phyloP scores from a whole-genome alignment of 306 rosid species.

The Psophocarpus tetragonolobus region DNA sequence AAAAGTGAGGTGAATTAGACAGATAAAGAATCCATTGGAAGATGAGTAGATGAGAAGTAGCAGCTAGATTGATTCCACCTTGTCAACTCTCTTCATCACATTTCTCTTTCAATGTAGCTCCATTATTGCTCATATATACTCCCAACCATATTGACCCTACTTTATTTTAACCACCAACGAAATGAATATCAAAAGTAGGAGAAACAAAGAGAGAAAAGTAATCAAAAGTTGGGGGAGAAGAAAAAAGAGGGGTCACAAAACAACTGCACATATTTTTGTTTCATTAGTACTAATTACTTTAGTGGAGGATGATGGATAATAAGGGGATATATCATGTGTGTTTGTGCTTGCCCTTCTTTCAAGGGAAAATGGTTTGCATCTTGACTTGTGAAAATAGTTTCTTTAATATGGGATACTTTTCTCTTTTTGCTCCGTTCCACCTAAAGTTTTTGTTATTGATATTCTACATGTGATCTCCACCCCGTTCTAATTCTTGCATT shows the following conservation, averaged over 20 bases:
- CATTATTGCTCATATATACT: constrained; percentile 60
- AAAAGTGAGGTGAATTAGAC: constrained; percentile 31
- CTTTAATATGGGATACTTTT: constrained; percentile 28
- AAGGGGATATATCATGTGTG: constrained; percentile 51
- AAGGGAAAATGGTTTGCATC: constrained; percentile 55
- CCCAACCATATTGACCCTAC: constrained; percentile 53
- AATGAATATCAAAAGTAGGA: constrained; percentile 41
- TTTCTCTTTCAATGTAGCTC: constrained; percentile 50
- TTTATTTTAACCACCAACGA: constrained; percentile 54
- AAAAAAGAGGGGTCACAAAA: constrained; percentile 22
- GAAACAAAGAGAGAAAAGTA: not conserved
- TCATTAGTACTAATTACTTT: constrained; percentile 21
- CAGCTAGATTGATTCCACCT: constrained; percentile 53
- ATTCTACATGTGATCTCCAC: constrained; percentile 64
- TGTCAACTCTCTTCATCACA: constrained; percentile 34
- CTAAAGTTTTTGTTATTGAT: constrained; percentile 46
- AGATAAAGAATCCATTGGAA: constrained; percentile 33
- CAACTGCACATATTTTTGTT: constrained; percentile 30
- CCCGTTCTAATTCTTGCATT: constrained; percentile 39
- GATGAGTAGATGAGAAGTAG: constrained; percentile 58
- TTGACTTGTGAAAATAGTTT: constrained; percentile 54
- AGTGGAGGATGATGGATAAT: constrained; percentile 12
- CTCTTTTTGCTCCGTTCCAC: constrained; percentile 40
- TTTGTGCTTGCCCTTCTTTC: constrained; percentile 65
- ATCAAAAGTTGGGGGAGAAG: constrained; percentile 30